A percentile compares a stretch with the other conserved stretches of the same genome.
Evolutionary conservation across 2,329 filamentous ascomycete species (phyloP).

Genomic region (Fusarium sterilihyphosum): DNA sequence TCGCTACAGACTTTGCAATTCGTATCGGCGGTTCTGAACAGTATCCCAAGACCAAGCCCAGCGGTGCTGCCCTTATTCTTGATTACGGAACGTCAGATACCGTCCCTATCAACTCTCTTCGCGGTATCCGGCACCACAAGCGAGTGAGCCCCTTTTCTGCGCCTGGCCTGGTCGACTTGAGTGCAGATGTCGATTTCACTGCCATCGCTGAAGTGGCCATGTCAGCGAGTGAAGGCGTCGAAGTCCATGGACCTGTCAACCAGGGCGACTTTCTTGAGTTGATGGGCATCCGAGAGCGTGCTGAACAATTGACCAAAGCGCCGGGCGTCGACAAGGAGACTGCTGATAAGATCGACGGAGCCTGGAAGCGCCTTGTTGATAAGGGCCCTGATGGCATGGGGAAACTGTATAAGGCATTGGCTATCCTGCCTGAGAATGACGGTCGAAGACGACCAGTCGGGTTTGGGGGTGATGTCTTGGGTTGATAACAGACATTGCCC

Average conservation of each 20-base stretch:
- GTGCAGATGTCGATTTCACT: constrained; percentile 92
- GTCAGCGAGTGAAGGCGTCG: constrained; percentile 78
- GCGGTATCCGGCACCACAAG: constrained; percentile 83
- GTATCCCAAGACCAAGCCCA: constrained; percentile 68
- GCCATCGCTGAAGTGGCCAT: constrained; percentile 86
- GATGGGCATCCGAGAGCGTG: constrained; percentile 86
- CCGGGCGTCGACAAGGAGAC: constrained; percentile 55
- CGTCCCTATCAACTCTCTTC: constrained; percentile 88
- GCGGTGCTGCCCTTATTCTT: constrained; percentile 91
- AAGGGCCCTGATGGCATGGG: constrained; percentile 88
- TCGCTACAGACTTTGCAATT: constrained; percentile 81
- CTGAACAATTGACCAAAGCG: constrained; percentile 69
- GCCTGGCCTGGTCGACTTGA: constrained; percentile 87
- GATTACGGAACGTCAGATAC: constrained; percentile 87
- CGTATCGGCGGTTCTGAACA: constrained; percentile 78
- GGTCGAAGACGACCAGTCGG: constrained; percentile 83
- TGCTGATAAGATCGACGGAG: constrained; percentile 71
- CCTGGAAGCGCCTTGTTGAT: constrained; percentile 87
- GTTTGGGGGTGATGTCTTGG: constrained; percentile 78
- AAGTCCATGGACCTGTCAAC: constrained; percentile 91
- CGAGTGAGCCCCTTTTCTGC: constrained; percentile 81
- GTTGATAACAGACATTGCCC: neutral
- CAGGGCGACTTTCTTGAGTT: constrained; percentile 81
- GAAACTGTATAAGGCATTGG: constrained; percentile 91
- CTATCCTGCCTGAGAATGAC: constrained; percentile 84